These are phyloP conservation scores for Pseudotulostoma volvatum DNA, from an alignment of 495 filamentous ascomycete genomes.

Conservation along the genomic window DNA sequence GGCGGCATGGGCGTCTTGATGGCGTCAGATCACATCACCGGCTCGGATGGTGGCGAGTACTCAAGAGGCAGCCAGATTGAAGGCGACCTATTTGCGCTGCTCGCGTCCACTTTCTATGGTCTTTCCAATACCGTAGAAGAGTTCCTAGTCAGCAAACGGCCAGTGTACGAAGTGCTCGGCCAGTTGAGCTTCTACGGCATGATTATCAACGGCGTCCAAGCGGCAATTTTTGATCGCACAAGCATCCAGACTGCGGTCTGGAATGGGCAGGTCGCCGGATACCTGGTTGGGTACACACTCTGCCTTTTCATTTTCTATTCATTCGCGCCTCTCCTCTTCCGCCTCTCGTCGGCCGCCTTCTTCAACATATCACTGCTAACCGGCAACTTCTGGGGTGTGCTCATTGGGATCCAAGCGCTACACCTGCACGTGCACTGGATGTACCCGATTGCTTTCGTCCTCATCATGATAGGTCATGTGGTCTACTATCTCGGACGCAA, in stretches of 20 bases:
- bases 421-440: conserved; percentile 65
- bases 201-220: conserved; percentile 80
- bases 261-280: conserved; percentile 54
- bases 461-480: conserved; percentile 69
- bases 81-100: conserved; percentile 81
- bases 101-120: conserved; percentile 83
- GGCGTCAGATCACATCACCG: conserved; percentile 69
- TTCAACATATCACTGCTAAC: conserved; percentile 93
- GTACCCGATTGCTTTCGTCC: conserved; percentile 89
- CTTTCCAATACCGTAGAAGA: conserved; percentile 82
- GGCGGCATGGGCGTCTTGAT: conserved; percentile 84
- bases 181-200: conserved; percentile 82
- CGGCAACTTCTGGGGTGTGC: conserved; percentile 91
- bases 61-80: conserved; percentile 53
- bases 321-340: conserved; percentile 69
- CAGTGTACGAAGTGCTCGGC: conserved; percentile 84
- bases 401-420: conserved; percentile 79
- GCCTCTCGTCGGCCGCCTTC: conserved; percentile 79
- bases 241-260: conserved; percentile 47
- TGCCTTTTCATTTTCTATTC: conserved; percentile 74
- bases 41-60: conserved; percentile 43
- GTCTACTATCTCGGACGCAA: conserved; percentile 69
- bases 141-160: conserved; percentile 72
- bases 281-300: conserved; percentile 75
- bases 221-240: conserved; percentile 71